These are phyloP conservation scores for Pseudotulostoma volvatum DNA, from an alignment of 495 filamentous ascomycete species.

Conservation along the genomic window DNA sequence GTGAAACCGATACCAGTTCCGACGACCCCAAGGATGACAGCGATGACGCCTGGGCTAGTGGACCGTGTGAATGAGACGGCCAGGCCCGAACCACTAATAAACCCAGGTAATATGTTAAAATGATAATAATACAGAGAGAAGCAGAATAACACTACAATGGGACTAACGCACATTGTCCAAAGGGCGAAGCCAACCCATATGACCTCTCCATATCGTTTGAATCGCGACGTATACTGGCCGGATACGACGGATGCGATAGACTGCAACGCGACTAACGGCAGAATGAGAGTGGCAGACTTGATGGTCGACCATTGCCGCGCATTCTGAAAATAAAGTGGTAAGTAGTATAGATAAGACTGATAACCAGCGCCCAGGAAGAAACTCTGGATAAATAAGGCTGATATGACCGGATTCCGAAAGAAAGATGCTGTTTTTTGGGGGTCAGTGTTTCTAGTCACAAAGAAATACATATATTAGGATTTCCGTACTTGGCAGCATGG, in stretches of 20 bases:
- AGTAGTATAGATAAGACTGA: slow-evolving; percentile 36
- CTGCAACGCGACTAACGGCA: slow-evolving; percentile 37
- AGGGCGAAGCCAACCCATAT: slow-evolving; percentile 38
- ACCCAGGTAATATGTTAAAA: neutral
- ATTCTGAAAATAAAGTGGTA: slow-evolving; percentile 39
- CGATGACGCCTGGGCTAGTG: slow-evolving; percentile 33
- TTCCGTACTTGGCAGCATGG: slow-evolving; percentile 41
- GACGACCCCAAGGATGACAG: slow-evolving; percentile 33
- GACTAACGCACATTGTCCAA: slow-evolving; percentile 31
- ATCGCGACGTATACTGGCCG: slow-evolving; percentile 40
- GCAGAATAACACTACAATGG: neutral
- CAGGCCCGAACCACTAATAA: slow-evolving; percentile 32
- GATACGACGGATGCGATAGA: slow-evolving; percentile 34
- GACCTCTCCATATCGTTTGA: slow-evolving; percentile 39
- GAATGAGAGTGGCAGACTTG: slow-evolving; percentile 31
- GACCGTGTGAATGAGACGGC: slow-evolving; percentile 31
- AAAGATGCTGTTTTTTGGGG: slow-evolving; percentile 24
- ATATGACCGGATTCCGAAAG: slow-evolving; percentile 37
- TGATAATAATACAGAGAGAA: neutral
- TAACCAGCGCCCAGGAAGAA: slow-evolving; percentile 45
- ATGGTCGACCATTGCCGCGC: slow-evolving; percentile 34
- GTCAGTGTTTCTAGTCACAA: slow-evolving; percentile 8
- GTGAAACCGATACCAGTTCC: slow-evolving; percentile 41
- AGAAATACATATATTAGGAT: neutral
- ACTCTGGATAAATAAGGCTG: slow-evolving; percentile 39